Conservation (phyloP, 108 stramenopile genomes). For the Pseudonitzschia multiseries region DNA sequence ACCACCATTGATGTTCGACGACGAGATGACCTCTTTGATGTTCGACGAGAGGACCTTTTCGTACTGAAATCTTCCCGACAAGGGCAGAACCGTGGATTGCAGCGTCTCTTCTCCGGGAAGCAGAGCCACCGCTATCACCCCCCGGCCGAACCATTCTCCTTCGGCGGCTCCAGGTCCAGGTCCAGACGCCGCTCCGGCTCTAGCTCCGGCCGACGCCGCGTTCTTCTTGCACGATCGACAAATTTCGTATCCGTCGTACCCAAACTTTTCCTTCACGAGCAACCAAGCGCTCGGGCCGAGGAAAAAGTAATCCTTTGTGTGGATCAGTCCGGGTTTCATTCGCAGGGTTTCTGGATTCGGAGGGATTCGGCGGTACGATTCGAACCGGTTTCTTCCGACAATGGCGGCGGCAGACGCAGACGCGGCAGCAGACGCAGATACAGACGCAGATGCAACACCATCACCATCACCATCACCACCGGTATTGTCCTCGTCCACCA, state of each 20-base stretch:
- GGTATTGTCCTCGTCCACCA: too few relatives aligned
- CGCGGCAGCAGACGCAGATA: too few relatives aligned
- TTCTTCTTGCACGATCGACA: conserved; percentile 8
- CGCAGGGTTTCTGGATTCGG: background rate
- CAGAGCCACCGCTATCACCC: conserved; percentile 2
- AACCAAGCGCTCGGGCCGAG: conserved; percentile 51
- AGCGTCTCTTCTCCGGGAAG: conserved; percentile 1
- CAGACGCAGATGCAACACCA: too few relatives aligned
- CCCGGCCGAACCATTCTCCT: too few relatives aligned
- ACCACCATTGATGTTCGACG: background rate
- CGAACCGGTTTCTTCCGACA: background rate
- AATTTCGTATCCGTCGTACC: conserved; percentile 35
- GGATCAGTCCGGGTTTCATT: conserved; percentile 31
- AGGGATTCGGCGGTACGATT: background rate
- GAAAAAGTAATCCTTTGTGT: conserved; percentile 45
- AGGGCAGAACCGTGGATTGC: conserved; percentile 30
- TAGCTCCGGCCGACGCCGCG: background rate
- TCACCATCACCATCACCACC: too few relatives aligned
- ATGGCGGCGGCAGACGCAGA: too few relatives aligned
- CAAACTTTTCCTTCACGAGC: conserved; percentile 51
- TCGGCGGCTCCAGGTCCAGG: too few relatives aligned
- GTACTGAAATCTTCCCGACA: conserved; percentile 48
- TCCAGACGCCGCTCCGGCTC: too few relatives aligned
- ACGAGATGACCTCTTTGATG: conserved; percentile 24
- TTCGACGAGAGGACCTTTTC: conserved; percentile 23